Base-by-base conservation (phyloP, 176 grass and related monocot species). In the Avena sativa region DNA sequence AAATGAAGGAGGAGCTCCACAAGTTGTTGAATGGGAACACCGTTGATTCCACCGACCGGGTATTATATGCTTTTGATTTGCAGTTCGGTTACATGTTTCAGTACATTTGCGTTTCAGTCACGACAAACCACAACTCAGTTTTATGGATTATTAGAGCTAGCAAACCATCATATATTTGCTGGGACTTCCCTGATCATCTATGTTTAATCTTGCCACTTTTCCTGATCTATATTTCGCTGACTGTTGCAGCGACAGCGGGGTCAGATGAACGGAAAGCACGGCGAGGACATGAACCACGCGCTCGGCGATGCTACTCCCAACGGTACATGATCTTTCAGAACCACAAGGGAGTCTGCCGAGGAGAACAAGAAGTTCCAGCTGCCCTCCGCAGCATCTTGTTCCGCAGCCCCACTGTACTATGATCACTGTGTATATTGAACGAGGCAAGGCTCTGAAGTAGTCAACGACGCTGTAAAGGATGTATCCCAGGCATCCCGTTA, bases 21-120 rank as follows among this genome's bases (percentile, higher is more conserved):
- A 94, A 97, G 75, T 82, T 99, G 49, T 81, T 97, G 78, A 94
- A 91, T 68, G 94, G 94, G 40, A 94, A 94, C 86, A 50, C 84
- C 46, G 87, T 40, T 14, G 97, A 97, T 74, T 76, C 91, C 79
- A 78, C 90, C 60, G 97, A 97, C 66, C 43, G 97, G 92, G 94
- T 99, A 94, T 78, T 53, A 13, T 19, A 81, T 38, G 69, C 40
- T 84, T 55, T 23, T 23, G 23, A 23, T 23, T 23, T 23, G 23
- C 23, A 23, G 23, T 23, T 23, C 23, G 23, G 23, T 23, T 23
- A 23, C 23, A 23, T 23, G 23, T 23, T 23, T 23, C 23, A 23
- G 0, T 59, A 38, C 12, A 25, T 86, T 68, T 6, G 25, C 68
- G 38, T 17, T 6, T 74, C 56, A 78, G 11, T 25, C 8, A 71